Evolutionary conservation across 2,329 filamentous ascomycete genomes (phyloP).

Genomic region (Hymenoscyphus scutula): DNA sequence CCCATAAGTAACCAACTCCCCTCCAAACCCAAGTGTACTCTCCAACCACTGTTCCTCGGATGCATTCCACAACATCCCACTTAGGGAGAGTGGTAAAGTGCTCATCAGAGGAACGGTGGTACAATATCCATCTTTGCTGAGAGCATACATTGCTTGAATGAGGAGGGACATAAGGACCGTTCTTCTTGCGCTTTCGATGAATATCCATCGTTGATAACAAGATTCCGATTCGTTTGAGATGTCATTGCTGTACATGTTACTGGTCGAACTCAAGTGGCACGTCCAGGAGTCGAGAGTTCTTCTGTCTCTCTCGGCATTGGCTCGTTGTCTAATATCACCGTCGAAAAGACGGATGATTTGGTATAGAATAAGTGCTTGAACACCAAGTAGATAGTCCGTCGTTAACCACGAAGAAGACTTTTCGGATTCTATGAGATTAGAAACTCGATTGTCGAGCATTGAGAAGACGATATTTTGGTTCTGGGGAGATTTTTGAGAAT

Average conservation of each 20-base stretch:
- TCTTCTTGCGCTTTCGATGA: conserved; percentile 37
- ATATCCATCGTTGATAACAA: conserved; percentile 29
- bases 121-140: conserved; percentile 20
- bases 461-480: conserved; percentile 16
- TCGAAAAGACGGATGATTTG: conserved; percentile 39
- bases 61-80: conserved; percentile 15
- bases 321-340: conserved; percentile 37
- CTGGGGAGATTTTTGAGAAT: conserved; percentile 16
- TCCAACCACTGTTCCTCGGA: background rate
- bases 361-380: conserved; percentile 34
- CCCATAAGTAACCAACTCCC: conserved; percentile 13
- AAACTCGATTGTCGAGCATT: background rate
- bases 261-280: background rate
- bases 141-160: conserved; percentile 19
- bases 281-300: background rate
- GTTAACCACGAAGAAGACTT: conserved; percentile 17
- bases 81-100: conserved; percentile 17
- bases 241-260: background rate
- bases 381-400: conserved; percentile 30
- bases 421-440: background rate
- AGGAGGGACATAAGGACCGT: conserved; percentile 27
- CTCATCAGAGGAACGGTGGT: conserved; percentile 15
- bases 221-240: background rate
- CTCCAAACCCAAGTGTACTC: background rate
- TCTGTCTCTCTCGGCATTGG: conserved; percentile 33